These are phyloP conservation scores for Plasmodium inui DNA, from an alignment of 169 alveolate species.

Conservation along the genomic window DNA sequence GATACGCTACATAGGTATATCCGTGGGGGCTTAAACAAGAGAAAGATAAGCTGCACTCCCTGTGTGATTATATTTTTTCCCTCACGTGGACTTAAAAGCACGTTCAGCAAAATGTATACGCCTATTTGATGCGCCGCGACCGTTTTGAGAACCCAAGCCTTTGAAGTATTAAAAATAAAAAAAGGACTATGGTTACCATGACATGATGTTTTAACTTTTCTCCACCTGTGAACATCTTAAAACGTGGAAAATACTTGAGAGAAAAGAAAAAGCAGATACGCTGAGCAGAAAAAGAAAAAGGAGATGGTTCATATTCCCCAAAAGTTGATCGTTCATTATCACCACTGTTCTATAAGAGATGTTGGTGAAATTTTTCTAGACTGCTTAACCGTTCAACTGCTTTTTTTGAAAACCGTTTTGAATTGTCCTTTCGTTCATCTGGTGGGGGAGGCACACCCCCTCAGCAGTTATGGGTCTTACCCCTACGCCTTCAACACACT, in stretches of 20 bases:
- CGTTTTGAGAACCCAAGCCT: background rate
- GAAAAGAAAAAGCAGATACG: background rate
- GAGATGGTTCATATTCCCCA: conserved; percentile 57
- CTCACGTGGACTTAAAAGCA: background rate
- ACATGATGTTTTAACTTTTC: background rate
- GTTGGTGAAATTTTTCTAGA: conserved; percentile 71
- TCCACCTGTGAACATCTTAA: background rate
- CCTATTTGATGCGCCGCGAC: background rate
- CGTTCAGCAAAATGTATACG: background rate
- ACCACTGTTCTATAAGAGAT: conserved; percentile 69
- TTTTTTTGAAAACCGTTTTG: conserved; percentile 64
- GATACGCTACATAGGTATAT: background rate
- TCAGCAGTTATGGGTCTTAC: conserved; percentile 54
- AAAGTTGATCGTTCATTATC: conserved; percentile 72
- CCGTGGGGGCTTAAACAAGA: background rate
- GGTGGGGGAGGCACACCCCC: conserved; percentile 68
- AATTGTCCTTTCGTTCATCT: conserved; percentile 61
- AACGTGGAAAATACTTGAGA: background rate
- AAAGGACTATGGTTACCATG: background rate
- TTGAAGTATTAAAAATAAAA: background rate
- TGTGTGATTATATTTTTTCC: background rate
- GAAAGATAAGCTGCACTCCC: background rate
- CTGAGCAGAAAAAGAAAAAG: background rate
- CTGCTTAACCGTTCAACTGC: conserved; percentile 55
- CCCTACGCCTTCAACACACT: conserved; percentile 76